Base-by-base conservation (phyloP, 75 land plant species). In the Adiantum capillusveneris region DNA sequence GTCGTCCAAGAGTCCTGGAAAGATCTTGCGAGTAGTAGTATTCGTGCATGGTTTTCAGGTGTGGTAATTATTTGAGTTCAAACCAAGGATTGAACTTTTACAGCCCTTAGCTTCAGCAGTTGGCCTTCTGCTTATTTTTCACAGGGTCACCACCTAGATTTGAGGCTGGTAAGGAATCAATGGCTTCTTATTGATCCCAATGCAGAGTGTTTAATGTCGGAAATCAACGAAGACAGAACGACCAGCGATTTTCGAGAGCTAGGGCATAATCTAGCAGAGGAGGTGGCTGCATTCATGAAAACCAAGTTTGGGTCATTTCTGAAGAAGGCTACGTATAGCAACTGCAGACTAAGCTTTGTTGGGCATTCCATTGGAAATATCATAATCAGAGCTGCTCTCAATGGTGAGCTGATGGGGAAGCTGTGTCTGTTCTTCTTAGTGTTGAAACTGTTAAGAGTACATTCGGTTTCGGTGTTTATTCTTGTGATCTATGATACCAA, bases 41-140 rank as follows among this genome's bases (percentile, higher is more conserved):
- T 89, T 85, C 66, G 95, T 89, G 11, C 95, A 89, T 78, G 95
- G 95, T 36, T 89, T 89, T 70, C 95, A 89, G 90, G 95, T 25
- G 28, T 11, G 55, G 7, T 25, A 11, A 5, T 48, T 48, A 16
- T 48, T 19, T 48, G 20, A 16, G 18, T 5, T 48, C 20, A 48
- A 12, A n/a, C n/a, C n/a, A n/a, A n/a, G n/a, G n/a, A n/a, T n/a
- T n/a, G n/a, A n/a, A n/a, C n/a, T n/a, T n/a, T n/a, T n/a, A n/a
- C n/a, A n/a, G n/a, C n/a, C n/a, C n/a, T n/a, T n/a, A n/a, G n/a
- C n/a, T n/a, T n/a, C n/a, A n/a, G n/a, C n/a, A n/a, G n/a, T n/a
- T n/a, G n/a, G n/a, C n/a, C n/a, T n/a, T n/a, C n/a, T n/a, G n/a
- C 24, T 58, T 29, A 13, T 19, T 43, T 20, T 60, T 60, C 11